phyloP scores from a whole-genome alignment of 2,329 filamentous ascomycete genomes.

The Nigrograna mackinnonii region DNA sequence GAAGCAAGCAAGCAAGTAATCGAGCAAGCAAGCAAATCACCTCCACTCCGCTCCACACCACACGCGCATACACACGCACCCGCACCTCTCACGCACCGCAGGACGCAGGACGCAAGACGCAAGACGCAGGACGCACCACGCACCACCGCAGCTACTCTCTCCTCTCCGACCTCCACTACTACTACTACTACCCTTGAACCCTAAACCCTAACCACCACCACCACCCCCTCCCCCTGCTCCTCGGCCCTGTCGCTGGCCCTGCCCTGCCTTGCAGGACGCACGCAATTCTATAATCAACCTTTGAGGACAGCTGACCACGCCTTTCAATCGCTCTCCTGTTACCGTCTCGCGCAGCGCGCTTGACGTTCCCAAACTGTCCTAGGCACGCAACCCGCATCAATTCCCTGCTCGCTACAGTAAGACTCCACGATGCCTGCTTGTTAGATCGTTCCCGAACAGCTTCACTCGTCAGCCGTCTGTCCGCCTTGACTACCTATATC shows the following conservation, averaged over 20 bases:
- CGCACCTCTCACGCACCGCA: no score
- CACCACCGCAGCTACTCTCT: background rate
- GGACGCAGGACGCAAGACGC: no score
- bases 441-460: background rate
- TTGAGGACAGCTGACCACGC: background rate
- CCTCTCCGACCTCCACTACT: background rate
- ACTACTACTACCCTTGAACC: background rate
- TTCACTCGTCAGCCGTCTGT: no score
- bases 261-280: background rate
- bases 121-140: no score
- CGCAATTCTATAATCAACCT: background rate
- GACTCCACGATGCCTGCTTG: slow-evolving; percentile 2
- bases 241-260: background rate
- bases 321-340: background rate
- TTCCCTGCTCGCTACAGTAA: background rate
- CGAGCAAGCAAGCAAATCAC: no score
- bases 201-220: background rate
- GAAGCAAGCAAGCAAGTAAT: no score
- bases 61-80: no score
- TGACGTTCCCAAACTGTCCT: slow-evolving; percentile 1
- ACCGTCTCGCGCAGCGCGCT: slow-evolving; percentile 2
- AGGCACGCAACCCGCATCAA: background rate
- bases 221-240: background rate
- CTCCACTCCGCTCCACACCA: no score
- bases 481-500: slow-evolving; percentile 1